These are phyloP conservation scores for Metschnikowia anglica DNA, from an alignment of 805 yeast species.

Conservation along the genomic window DNA sequence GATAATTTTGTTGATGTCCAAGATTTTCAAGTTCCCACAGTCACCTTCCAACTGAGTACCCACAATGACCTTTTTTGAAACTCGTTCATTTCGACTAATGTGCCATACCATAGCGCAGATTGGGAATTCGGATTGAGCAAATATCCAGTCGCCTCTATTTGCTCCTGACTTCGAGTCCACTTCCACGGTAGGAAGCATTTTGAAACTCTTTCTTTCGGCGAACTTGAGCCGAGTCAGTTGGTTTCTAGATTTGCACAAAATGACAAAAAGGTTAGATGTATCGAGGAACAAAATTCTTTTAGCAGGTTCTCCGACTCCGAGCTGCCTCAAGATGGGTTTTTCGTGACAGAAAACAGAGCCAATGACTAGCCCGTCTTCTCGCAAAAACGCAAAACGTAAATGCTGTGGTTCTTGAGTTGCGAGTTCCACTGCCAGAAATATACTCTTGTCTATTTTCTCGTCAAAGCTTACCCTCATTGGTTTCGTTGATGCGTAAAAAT, in stretches of 20 bases:
- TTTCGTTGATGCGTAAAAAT: slow-evolving; percentile 25
- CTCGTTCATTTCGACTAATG: slow-evolving; percentile 28
- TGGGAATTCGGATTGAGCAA: slow-evolving; percentile 32
- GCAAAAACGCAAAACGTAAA: slow-evolving; percentile 22
- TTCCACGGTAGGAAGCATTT: slow-evolving; percentile 26
- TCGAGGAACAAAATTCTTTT: slow-evolving; percentile 33
- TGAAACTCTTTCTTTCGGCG: slow-evolving; percentile 33
- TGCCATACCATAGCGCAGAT: slow-evolving; percentile 37
- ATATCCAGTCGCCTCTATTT: slow-evolving; percentile 18
- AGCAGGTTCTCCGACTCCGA: slow-evolving; percentile 34
- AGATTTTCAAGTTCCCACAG: slow-evolving; percentile 35
- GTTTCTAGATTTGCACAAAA: slow-evolving; percentile 33
- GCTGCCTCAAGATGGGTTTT: slow-evolving; percentile 29
- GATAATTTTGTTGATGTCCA: slow-evolving; percentile 29
- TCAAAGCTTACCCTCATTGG: slow-evolving; percentile 37
- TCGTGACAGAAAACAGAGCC: slow-evolving; percentile 27
- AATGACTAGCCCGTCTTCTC: slow-evolving; percentile 40
- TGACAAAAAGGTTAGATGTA: slow-evolving; percentile 28
- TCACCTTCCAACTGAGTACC: slow-evolving; percentile 23
- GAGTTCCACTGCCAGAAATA: slow-evolving; percentile 21
- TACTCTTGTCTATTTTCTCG: slow-evolving; percentile 33
- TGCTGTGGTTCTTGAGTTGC: slow-evolving; percentile 13
- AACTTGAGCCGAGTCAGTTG: slow-evolving; percentile 29
- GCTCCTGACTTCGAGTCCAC: slow-evolving; percentile 12
- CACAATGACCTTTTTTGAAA: slow-evolving; percentile 38